These are phyloP conservation scores for Glycine latifolia DNA, from an alignment of 306 rosid species.

Conservation along the genomic window DNA sequence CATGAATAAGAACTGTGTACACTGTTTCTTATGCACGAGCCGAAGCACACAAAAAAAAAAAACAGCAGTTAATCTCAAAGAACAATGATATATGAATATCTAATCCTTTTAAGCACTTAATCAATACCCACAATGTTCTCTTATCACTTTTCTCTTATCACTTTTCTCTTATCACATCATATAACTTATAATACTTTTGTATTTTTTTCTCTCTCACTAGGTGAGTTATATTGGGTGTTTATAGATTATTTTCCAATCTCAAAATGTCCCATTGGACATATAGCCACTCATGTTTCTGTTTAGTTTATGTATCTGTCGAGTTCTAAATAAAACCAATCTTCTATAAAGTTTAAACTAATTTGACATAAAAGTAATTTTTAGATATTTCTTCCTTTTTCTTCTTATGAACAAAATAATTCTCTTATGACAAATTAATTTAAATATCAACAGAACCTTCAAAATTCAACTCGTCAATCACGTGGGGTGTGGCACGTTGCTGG, in stretches of 20 bases:
- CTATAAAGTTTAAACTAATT: not conserved
- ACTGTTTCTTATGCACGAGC: not conserved
- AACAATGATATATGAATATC: too few relatives aligned
- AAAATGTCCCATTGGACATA: too few relatives aligned
- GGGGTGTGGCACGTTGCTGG: not conserved
- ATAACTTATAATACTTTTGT: too few relatives aligned
- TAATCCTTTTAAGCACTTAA: too few relatives aligned
- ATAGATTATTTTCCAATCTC: too few relatives aligned
- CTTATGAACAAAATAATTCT: not conserved
- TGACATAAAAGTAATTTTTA: not conserved
- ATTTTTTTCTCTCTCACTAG: too few relatives aligned
- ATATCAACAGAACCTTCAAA: not conserved
- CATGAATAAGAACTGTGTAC: not conserved
- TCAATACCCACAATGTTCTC: too few relatives aligned
- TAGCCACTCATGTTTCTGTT: not conserved
- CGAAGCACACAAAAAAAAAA: not conserved
- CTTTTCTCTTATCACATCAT: too few relatives aligned
- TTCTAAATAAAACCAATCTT: not conserved
- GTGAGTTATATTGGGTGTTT: too few relatives aligned
- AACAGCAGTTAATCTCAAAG: too few relatives aligned
- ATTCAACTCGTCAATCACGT: not conserved
- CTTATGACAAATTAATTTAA: not conserved
- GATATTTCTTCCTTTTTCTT: not conserved
- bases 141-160: too few relatives aligned
- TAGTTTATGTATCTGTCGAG: not conserved